Base-by-base conservation (phyloP, 1,284 basidiomycete species). In the Pascua sp. region DNA sequence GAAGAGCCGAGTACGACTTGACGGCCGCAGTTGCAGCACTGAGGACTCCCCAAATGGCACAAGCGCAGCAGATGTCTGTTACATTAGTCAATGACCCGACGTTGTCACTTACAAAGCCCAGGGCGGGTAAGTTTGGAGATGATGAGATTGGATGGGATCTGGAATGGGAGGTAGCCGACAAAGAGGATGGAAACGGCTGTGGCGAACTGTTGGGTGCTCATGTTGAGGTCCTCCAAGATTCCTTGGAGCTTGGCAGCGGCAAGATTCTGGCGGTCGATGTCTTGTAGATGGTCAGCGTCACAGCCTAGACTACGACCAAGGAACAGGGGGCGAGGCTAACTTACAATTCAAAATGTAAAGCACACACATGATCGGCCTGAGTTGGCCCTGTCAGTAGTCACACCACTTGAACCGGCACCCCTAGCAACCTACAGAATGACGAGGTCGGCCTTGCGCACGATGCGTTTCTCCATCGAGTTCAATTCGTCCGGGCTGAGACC, bases 101-200 rank as follows among this genome's bases (percentile, higher is more conserved):
- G 16, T 5, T 24, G 13, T 42, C 17, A 65, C 65, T 41, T 41
- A 67, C 65, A 72, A 2, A 72, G 42, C 17, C 69, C 70, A 4
- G 71, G 71, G 16, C 69, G 65, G 16, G 66, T 40, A 24, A 73
- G 53, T 5, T 48, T 36, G 4, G 62, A 42, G 55, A 70, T 67
- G 51, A 73, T 46, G 5, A 53, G 15, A 55, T 63, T 47, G 42
- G 48, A 50, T 5, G 47, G 51, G 43, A 54, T 40, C 24, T 53
- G 55, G 63, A 63, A 55, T 17, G 49, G 48, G 40, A 55, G 38
- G 39, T 51, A 45, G 18, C 65, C 40, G 72, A 65, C 76, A 49
- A 66, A 79, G 5, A 79, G 70, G 50, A 80, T 71, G 1, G 73
- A 69, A 24, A 79, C 62, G 5, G 70, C 67, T 0, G 72, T 72